Evolutionary conservation across 2,329 filamentous ascomycete genomes (phyloP).

Genomic region (Polytolypa hystricis): DNA sequence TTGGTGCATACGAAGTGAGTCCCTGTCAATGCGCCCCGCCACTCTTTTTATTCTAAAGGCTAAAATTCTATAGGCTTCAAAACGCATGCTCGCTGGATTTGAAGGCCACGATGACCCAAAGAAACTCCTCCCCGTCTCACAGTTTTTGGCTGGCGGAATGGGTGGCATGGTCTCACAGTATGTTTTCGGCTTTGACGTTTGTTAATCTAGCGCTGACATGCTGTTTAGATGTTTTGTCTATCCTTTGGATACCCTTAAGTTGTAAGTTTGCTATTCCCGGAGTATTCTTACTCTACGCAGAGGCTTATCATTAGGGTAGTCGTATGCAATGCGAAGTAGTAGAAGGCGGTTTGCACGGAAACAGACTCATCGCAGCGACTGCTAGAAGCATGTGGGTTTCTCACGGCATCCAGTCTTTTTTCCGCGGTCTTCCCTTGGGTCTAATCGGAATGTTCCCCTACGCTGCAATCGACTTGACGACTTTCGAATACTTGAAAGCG

Average conservation of each 20-base stretch:
- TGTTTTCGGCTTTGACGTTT: constrained; percentile 14
- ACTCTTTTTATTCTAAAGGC: constrained; percentile 5
- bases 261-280: constrained; percentile 34
- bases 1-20: constrained; percentile 78
- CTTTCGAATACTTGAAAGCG: constrained; percentile 85
- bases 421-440: constrained; percentile 87
- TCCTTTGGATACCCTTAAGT: constrained; percentile 61
- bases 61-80: constrained; percentile 51
- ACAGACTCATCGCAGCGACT: constrained; percentile 69
- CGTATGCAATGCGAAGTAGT: constrained; percentile 94
- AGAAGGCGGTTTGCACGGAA: constrained; percentile 70
- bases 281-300: not conserved
- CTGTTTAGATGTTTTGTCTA: constrained; percentile 70
- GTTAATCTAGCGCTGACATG: constrained; percentile 15
- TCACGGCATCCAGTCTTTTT: constrained; percentile 65
- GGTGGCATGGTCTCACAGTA: constrained; percentile 93
- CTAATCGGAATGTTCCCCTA: constrained; percentile 96
- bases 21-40: constrained; percentile 4
- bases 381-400: constrained; percentile 75
- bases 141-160: constrained; percentile 81
- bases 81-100: constrained; percentile 70
- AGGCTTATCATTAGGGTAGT: constrained; percentile 25
- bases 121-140: constrained; percentile 69
- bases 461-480: constrained; percentile 89
- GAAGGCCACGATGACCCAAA: constrained; percentile 80